phyloP scores from a whole-genome alignment of 2,329 filamentous ascomycete genomes.

The Exophiala sp. region DNA sequence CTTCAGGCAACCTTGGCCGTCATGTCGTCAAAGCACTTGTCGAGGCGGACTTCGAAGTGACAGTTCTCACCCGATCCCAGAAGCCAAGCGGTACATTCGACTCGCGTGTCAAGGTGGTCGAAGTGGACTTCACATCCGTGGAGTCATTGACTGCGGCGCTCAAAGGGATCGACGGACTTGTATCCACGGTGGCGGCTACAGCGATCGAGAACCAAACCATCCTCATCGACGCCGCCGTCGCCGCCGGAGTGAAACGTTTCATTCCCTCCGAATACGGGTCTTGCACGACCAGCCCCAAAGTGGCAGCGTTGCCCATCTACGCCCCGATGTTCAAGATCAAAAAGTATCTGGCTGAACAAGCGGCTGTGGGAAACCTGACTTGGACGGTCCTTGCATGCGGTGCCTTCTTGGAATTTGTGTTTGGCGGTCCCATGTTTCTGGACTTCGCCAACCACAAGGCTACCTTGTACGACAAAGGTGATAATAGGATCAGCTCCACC shows the following conservation, averaged over 20 bases:
- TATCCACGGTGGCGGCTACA: conserved; percentile 24
- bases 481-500: conserved; percentile 45
- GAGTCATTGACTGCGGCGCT: conserved; percentile 27
- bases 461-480: conserved; percentile 47
- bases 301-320: conserved; percentile 22
- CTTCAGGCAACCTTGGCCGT: conserved; percentile 31
- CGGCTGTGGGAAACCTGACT: conserved; percentile 22
- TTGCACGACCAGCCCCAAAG: conserved; percentile 27
- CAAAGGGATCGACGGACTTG: conserved; percentile 29
- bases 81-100: conserved; percentile 6
- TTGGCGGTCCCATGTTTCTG: conserved; percentile 42
- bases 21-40: conserved; percentile 28
- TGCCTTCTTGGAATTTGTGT: conserved; percentile 31
- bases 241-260: conserved; percentile 29
- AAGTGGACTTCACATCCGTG: conserved; percentile 30
- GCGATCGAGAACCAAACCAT: conserved; percentile 43
- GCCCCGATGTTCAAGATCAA: conserved; percentile 31
- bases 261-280: conserved; percentile 34
- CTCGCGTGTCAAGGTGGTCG: conserved; percentile 7
- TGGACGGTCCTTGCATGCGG: conserved; percentile 32
- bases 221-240: conserved; percentile 31
- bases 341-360: conserved; percentile 27
- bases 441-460: conserved; percentile 39
- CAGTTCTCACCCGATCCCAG: conserved; percentile 26
- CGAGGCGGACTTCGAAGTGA: conserved; percentile 28